Conservation (phyloP, 2,329 filamentous ascomycete species). For the Moelleriella libera region DNA sequence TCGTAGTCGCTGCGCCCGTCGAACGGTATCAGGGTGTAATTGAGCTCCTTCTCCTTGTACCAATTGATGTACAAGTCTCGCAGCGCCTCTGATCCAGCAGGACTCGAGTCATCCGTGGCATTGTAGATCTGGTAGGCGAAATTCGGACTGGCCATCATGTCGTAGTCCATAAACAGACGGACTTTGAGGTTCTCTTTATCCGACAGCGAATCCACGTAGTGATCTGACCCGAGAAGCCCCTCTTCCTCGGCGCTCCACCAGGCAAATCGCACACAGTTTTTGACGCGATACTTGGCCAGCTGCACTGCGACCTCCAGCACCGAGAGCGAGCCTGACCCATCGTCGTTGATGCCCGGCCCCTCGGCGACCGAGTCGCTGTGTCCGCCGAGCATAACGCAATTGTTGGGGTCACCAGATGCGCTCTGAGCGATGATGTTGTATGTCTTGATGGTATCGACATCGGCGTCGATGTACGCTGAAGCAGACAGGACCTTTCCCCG, state of each 20-base stretch:
- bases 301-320: constrained; percentile 49
- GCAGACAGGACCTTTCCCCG: constrained; percentile 33
- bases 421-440: constrained; percentile 52
- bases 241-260: constrained; percentile 59
- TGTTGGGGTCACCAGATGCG: constrained; percentile 40
- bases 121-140: constrained; percentile 57
- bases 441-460: constrained; percentile 38
- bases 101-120: constrained; percentile 56
- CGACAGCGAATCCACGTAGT: constrained; percentile 41
- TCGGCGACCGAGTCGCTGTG: constrained; percentile 50
- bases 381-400: constrained; percentile 51
- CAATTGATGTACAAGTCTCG: constrained; percentile 54
- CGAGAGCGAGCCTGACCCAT: constrained; percentile 52
- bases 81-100: constrained; percentile 55
- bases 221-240: constrained; percentile 48
- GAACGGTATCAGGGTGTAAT: constrained; percentile 59
- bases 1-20: constrained; percentile 72
- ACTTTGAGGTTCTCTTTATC: constrained; percentile 47
- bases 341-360: constrained; percentile 65
- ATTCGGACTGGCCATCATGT: constrained; percentile 56
- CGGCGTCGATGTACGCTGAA: constrained; percentile 45
- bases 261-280: constrained; percentile 52
- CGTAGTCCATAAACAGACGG: constrained; percentile 55
- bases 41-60: constrained; percentile 46
- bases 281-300: constrained; percentile 40